phyloP scores from a whole-genome alignment of 352 stramenopile species.

The Nothophytophthora sp. region DNA sequence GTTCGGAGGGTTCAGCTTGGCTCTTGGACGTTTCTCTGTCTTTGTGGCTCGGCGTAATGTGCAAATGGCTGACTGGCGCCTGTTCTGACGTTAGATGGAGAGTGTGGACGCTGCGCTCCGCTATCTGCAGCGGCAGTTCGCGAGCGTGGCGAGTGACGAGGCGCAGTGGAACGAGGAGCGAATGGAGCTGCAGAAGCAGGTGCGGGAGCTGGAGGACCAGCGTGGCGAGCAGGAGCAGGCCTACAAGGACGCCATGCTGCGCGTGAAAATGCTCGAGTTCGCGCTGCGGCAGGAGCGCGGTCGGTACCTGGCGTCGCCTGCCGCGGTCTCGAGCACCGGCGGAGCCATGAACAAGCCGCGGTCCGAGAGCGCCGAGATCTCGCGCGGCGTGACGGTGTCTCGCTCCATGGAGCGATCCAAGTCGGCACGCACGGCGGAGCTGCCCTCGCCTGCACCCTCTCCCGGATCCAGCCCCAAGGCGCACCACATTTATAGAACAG shows the following conservation, averaged over 20 bases:
- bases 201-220: constrained; percentile 80
- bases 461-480: constrained; percentile 32
- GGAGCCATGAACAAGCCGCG: constrained; percentile 14
- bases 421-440: constrained; percentile 43
- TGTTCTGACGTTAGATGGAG: constrained; percentile 49
- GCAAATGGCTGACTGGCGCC: not conserved
- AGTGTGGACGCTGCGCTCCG: constrained; percentile 85
- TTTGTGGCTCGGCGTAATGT: not conserved
- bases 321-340: constrained; percentile 53
- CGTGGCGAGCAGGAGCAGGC: constrained; percentile 76
- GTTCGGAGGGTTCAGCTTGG: too few species aligned
- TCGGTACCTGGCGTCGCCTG: constrained; percentile 76
- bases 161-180: constrained; percentile 78
- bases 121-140: constrained; percentile 85
- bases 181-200: constrained; percentile 66
- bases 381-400: constrained; percentile 54
- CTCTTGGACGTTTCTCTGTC: not conserved
- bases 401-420: constrained; percentile 60
- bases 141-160: constrained; percentile 77
- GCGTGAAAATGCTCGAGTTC: constrained; percentile 91
- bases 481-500: constrained; percentile 60
- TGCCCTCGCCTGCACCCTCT: constrained; percentile 36
- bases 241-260: constrained; percentile 85
- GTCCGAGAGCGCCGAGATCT: constrained; percentile 40
- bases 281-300: constrained; percentile 78